Evolutionary conservation across 177 flowering plant genomes (phyloP), one percentile per base, ranked within the genome.

Genomic region (Telopea speciosissima): DNA sequence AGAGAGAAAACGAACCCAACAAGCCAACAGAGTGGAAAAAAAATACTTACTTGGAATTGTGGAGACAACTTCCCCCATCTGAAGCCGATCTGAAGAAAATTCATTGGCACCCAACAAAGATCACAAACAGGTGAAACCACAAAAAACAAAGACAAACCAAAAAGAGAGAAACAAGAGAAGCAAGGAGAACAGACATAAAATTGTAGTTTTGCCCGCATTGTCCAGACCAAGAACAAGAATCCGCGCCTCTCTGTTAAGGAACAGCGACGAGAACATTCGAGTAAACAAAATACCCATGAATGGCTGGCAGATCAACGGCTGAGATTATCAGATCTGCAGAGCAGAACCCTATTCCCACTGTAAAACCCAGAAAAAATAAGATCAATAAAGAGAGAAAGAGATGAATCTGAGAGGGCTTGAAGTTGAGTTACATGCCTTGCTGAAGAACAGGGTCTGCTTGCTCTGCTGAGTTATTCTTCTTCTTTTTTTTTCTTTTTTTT

Each of bases 151-250:
- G 70, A 42, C 23, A 28, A 36, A 70, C 26, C 22, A 31, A 45
- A 69, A 59, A 67, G 36, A 0, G 42, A 17, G 24, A 71, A 59
- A 54, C 22, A 14, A 42, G 65, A 19, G n/a, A 54, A 65, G 4
- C 22, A 36, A 36, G 17, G 28, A 66, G 62, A 52, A 62, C 61
- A 70, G 84, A 94, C 97, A 94, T 28, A 94, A 93, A 72, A 94
- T 94, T 2, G 98, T 92, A 56, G 97, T 92, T 85, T 92, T 94
- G n/a, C 97, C 97, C 28, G 98, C 97, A 88, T 94, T 92, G 84
- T 92, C 97, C 71, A 92, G 97, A 10, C 98, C 98, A 6, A 92
- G 89, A 33, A 94, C 96, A 17, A 94, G 93, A 87, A 94, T 94
- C 76, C 97, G 83, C 73, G 98, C 97, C 77, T 94, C 98, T 54